These are phyloP conservation scores for Parachaetomium inaequale DNA, from an alignment of 495 filamentous ascomycete species.

Conservation along the genomic window DNA sequence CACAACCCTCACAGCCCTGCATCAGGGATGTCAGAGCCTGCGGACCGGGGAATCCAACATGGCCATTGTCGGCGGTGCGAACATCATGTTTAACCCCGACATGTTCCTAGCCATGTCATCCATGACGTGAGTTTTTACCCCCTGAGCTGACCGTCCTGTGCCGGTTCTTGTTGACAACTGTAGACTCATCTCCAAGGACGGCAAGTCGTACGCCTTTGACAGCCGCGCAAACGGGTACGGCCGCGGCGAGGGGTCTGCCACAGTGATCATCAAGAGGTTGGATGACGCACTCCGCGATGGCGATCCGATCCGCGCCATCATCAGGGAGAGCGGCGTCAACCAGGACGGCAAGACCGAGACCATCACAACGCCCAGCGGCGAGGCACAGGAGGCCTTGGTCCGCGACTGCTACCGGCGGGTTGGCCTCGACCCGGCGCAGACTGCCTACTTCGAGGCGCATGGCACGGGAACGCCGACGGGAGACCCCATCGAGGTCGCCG, in stretches of 20 bases:
- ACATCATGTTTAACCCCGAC: conserved; percentile 36
- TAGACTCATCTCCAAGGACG: conserved; percentile 32
- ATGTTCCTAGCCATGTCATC: conserved; percentile 38
- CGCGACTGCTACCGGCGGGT: conserved; percentile 45
- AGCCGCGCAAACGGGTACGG: conserved; percentile 60
- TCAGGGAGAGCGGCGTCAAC: conserved; percentile 55
- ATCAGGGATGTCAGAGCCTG: conserved; percentile 49
- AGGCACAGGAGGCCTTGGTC: conserved; percentile 53
- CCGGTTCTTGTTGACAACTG: not conserved
- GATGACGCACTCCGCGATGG: conserved; percentile 51
- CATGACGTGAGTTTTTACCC: conserved; percentile 24
- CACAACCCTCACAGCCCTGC: conserved; percentile 49
- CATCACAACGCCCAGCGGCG: conserved; percentile 45
- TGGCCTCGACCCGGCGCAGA: conserved; percentile 40
- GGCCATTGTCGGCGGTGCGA: conserved; percentile 45
- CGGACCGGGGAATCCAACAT: conserved; percentile 46
- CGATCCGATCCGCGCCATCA: conserved; percentile 57
- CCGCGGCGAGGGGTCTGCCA: conserved; percentile 55
- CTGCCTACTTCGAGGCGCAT: conserved; percentile 50
- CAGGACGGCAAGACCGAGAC: conserved; percentile 51
- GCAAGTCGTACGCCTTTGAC: conserved; percentile 45
- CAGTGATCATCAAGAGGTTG: conserved; percentile 57
- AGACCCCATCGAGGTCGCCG: conserved; percentile 54
- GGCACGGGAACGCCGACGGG: conserved; percentile 57
- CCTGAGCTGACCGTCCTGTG: no score